These are phyloP conservation scores for Scytalidium sp. DNA, from an alignment of 2,329 filamentous ascomycete species.

Conservation along the genomic window DNA sequence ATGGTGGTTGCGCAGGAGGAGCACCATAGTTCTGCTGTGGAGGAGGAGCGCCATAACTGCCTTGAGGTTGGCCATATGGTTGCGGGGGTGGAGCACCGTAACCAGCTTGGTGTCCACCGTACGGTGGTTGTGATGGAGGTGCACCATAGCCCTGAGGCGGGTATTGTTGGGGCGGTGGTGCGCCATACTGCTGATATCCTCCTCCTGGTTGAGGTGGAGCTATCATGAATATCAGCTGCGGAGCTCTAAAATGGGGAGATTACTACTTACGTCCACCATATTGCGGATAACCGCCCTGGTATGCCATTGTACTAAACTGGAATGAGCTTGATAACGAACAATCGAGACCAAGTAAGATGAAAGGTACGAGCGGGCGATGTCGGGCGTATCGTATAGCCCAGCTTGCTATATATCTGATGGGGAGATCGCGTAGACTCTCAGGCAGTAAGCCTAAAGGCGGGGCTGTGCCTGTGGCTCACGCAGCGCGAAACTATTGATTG, in stretches of 20 bases:
- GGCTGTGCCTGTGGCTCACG: too few relatives aligned
- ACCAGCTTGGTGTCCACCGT: background rate
- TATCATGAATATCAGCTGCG: conserved; percentile 5
- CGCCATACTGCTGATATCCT: conserved; percentile 9
- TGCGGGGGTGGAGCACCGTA: conserved; percentile 11
- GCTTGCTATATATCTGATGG: too few relatives aligned
- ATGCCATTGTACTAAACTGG: conserved; percentile 10
- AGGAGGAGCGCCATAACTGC: conserved; percentile 12
- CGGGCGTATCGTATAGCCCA: background rate
- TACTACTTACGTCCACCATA: conserved; percentile 14
- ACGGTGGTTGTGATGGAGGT: conserved; percentile 8
- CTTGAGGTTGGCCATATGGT: conserved; percentile 10
- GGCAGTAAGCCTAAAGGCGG: too few relatives aligned
- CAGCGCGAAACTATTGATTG: too few relatives aligned
- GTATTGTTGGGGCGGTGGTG: conserved; percentile 14
- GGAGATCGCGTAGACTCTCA: too few relatives aligned
- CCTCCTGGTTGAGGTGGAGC: conserved; percentile 7
- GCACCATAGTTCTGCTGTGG: conserved; percentile 8
- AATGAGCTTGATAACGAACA: background rate
- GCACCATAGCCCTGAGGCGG: conserved; percentile 12
- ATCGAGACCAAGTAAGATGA: background rate
- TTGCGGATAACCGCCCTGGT: conserved; percentile 11
- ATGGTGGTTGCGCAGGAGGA: conserved; percentile 9
- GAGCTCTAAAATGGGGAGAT: background rate
- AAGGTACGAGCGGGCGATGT: background rate